Conservation (phyloP, 148 eudicot species). For the Chenopodium quinoa region DNA sequence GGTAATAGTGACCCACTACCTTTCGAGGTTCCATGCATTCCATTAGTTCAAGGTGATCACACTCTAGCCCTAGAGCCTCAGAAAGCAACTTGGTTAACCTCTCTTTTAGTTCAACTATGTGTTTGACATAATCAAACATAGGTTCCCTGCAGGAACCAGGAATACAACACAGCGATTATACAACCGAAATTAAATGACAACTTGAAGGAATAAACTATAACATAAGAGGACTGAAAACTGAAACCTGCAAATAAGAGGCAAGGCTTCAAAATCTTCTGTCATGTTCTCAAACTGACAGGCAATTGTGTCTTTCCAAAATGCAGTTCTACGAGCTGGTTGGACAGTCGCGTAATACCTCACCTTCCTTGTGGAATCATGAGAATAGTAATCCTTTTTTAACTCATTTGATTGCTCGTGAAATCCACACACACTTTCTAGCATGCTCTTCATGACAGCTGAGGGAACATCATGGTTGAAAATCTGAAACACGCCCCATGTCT, state of each 20-base stretch:
- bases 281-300: constrained; percentile 36
- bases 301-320: constrained; percentile 48
- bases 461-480: constrained; percentile 53
- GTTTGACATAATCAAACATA: constrained; percentile 45
- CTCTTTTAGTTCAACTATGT: constrained; percentile 36
- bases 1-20: constrained; percentile 64
- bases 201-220: background rate
- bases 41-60: constrained; percentile 35
- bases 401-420: constrained; percentile 57
- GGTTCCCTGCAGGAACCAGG: constrained; percentile 43
- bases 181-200: background rate
- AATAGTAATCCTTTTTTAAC: constrained; percentile 36
- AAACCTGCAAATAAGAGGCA: constrained; percentile 48
- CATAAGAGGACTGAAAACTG: background rate
- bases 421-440: constrained; percentile 27
- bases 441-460: constrained; percentile 18
- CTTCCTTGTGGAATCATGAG: constrained; percentile 25
- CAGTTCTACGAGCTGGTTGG: constrained; percentile 11
- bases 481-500: constrained; percentile 52
- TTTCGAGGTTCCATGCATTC: constrained; percentile 56
- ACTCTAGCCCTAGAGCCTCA: constrained; percentile 59
- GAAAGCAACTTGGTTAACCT: constrained; percentile 48
- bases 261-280: constrained; percentile 20
- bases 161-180: background rate
- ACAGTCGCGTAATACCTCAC: constrained; percentile 34